Conservation (phyloP, 1,284 basidiomycete species). For the Pseudozyma pruni region DNA sequence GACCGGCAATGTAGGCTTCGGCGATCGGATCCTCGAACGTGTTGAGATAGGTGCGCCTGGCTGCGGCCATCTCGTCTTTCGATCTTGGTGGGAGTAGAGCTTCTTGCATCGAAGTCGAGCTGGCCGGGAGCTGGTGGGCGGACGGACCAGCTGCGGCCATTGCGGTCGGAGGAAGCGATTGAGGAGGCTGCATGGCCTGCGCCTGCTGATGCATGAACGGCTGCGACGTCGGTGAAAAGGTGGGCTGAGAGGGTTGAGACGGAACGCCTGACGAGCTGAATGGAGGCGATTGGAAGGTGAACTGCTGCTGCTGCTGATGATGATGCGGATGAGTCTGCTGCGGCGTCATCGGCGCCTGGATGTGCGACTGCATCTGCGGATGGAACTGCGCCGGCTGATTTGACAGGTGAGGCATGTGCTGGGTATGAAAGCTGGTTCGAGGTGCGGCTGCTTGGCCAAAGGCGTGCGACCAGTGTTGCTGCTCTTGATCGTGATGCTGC, state of each 20-base stretch:
- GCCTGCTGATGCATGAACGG: slow-evolving; percentile 4
- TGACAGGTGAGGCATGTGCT: slow-evolving; percentile 1
- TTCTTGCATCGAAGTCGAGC: slow-evolving; percentile 6
- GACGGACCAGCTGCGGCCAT: slow-evolving; percentile 1
- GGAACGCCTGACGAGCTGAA: slow-evolving; percentile 9
- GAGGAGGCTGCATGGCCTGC: slow-evolving; percentile 8
- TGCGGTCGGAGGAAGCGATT: slow-evolving; percentile 3
- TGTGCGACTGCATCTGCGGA: slow-evolving; percentile 11
- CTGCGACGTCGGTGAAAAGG: slow-evolving; percentile 18
- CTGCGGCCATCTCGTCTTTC: not conserved
- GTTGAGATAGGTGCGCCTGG: slow-evolving; percentile 28
- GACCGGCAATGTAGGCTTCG: slow-evolving; percentile 42
- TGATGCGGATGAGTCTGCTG: slow-evolving; percentile 7
- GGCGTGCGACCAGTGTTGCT: slow-evolving; percentile 14
- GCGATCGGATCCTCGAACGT: slow-evolving; percentile 46
- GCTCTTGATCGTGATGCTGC: slow-evolving; percentile 10
- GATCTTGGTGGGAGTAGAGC: slow-evolving; percentile 7
- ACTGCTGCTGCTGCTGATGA: slow-evolving; percentile 6
- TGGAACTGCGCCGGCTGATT: slow-evolving; percentile 11
- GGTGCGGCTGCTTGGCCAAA: slow-evolving; percentile 9
- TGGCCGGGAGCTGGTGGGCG: slow-evolving; percentile 9
- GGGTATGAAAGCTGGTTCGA: slow-evolving; percentile 2
- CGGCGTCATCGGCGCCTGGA: slow-evolving; percentile 12
- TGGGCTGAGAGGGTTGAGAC: slow-evolving; percentile 8
- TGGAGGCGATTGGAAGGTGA: slow-evolving; percentile 15